phyloP scores from a whole-genome alignment of 2,329 filamentous ascomycete species.

The Colletotrichum scovillei region DNA sequence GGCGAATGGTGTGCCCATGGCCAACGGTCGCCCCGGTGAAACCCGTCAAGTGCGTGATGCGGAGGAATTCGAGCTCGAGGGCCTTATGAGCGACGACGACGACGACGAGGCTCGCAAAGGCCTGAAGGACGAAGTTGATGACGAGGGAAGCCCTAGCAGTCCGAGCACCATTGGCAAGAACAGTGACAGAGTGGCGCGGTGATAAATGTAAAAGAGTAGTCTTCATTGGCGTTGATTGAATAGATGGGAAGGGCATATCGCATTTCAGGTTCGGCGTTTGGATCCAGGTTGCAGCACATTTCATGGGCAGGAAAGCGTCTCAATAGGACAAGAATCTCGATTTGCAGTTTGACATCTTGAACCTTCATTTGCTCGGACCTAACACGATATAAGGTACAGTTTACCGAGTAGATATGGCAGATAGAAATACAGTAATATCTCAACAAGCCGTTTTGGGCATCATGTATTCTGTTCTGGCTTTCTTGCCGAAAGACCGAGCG shows the following conservation, averaged over 20 bases:
- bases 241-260: slow-evolving; percentile 28
- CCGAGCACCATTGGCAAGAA: slow-evolving; percentile 59
- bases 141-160: slow-evolving; percentile 53
- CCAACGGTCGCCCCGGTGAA: slow-evolving; percentile 51
- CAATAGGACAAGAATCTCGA: slow-evolving; percentile 15
- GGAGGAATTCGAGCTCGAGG: slow-evolving; percentile 88
- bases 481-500: background rate
- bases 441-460: background rate
- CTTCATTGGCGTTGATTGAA: slow-evolving; percentile 4
- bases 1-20: slow-evolving; percentile 47
- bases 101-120: slow-evolving; percentile 60
- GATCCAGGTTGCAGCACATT: slow-evolving; percentile 13
- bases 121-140: slow-evolving; percentile 81
- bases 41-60: slow-evolving; percentile 76
- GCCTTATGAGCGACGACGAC: slow-evolving; percentile 84
- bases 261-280: slow-evolving; percentile 30
- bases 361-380: background rate
- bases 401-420: background rate
- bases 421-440: background rate
- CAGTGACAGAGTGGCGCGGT: slow-evolving; percentile 47
- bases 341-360: background rate
- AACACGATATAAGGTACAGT: background rate
- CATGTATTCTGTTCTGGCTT: too few relatives aligned
- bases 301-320: slow-evolving; percentile 25
- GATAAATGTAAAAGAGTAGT: background rate